phyloP scores from a whole-genome alignment of 83 land plant genomes.

The Larix sibirica region DNA sequence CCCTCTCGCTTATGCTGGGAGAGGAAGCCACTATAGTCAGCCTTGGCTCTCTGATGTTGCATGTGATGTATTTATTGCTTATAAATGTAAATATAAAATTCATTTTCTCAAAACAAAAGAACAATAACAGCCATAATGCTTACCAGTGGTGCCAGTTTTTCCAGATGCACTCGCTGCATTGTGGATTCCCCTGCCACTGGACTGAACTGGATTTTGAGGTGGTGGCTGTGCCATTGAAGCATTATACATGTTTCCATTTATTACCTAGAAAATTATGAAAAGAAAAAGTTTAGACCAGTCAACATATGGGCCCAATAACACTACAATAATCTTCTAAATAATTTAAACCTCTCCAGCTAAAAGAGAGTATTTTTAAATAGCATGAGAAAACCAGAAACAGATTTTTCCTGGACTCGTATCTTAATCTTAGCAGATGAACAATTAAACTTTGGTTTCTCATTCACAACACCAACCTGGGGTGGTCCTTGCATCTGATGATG shows the following conservation, averaged over 20 bases:
- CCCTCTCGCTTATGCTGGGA: too few species aligned
- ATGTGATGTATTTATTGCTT: too few species aligned
- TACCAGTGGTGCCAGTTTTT: background rate
- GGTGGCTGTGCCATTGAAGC: background rate
- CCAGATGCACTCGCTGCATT: slow-evolving; percentile 4
- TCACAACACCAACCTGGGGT: slow-evolving; percentile 7
- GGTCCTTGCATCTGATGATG: background rate
- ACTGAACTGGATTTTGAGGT: slow-evolving; percentile 10
- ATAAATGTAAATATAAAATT: too few species aligned
- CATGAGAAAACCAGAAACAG: too few species aligned
- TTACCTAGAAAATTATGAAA: background rate
- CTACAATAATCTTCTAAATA: background rate
- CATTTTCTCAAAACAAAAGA: background rate
- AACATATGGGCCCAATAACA: background rate
- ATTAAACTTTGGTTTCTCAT: background rate
- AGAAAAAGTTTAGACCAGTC: background rate
- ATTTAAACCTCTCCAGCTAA: too few species aligned
- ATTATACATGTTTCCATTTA: slow-evolving; percentile 10
- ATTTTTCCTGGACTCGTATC: too few species aligned
- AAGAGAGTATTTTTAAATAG: too few species aligned
- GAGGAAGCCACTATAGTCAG: too few species aligned
- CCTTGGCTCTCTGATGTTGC: too few species aligned
- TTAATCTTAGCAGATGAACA: background rate
- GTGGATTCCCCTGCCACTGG: slow-evolving; percentile 8
- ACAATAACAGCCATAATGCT: background rate